Conservation (phyloP, 2,329 filamentous ascomycete genomes). For the Alternaria hordeiaustralica region DNA sequence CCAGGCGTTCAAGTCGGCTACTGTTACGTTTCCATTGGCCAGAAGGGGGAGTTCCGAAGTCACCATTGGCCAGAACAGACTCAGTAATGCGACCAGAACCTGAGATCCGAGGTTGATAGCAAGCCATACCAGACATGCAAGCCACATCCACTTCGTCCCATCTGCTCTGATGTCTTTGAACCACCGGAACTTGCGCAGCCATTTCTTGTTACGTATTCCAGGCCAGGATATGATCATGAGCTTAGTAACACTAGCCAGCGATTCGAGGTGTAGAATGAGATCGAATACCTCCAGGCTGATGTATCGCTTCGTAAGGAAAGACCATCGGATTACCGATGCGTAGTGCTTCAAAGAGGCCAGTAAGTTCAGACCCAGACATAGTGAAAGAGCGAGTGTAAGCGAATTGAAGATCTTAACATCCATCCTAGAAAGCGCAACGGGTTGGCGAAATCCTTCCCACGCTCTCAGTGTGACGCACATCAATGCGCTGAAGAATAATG, state of each 20-base stretch:
- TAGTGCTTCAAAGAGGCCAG: conserved; percentile 43
- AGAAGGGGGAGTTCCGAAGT: conserved; percentile 37
- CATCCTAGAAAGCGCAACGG: conserved; percentile 32
- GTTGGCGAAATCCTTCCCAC: conserved; percentile 38
- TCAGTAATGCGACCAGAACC: conserved; percentile 41
- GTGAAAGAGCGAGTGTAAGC: conserved; percentile 41
- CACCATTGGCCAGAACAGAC: conserved; percentile 45
- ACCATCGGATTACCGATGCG: conserved; percentile 43
- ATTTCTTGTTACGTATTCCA: conserved; percentile 31
- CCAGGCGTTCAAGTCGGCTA: conserved; percentile 38
- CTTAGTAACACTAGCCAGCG: conserved; percentile 42
- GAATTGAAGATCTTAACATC: conserved; percentile 44
- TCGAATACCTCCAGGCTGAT: conserved; percentile 45
- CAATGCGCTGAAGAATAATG: conserved; percentile 37
- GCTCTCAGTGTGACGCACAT: conserved; percentile 37
- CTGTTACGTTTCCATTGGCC: conserved; percentile 32
- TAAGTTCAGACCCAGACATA: conserved; percentile 45
- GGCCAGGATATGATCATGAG: conserved; percentile 44
- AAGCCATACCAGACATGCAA: conserved; percentile 42
- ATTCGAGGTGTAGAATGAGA: conserved; percentile 40
- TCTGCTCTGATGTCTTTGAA: conserved; percentile 41
- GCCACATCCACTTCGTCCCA: conserved; percentile 42
- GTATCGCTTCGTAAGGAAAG: conserved; percentile 40
- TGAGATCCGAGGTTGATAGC: conserved; percentile 43
- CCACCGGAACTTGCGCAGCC: conserved; percentile 33